A percentile compares a stretch with the other conserved stretches of the same genome.
Conservation (phyloP, 345 rosid genomes). For the Populus nigra region DNA sequence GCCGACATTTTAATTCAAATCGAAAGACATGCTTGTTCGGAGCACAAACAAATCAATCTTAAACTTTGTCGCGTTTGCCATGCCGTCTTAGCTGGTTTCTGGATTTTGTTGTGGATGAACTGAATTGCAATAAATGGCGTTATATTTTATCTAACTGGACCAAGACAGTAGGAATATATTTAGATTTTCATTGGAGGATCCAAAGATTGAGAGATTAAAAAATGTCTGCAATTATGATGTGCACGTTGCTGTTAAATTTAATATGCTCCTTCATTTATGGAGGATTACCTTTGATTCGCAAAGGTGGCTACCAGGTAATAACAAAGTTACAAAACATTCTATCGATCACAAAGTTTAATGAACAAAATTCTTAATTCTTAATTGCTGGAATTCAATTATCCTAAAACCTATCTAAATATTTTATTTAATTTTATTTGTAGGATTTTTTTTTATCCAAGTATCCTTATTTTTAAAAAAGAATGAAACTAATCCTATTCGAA, state of each 20-base stretch:
- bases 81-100: slow-evolving; percentile 3
- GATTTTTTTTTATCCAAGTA: too few relatives aligned
- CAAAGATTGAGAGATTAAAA: not conserved
- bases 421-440: too few relatives aligned
- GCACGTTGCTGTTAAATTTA: slow-evolving; percentile 27
- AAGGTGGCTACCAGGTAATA: not conserved
- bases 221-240: slow-evolving; percentile 29
- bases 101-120: not conserved
- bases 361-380: not conserved
- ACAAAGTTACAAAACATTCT: not conserved
- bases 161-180: slow-evolving; percentile 1
- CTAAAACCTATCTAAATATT: not conserved
- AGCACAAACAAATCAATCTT: slow-evolving; percentile 4
- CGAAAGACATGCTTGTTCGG: slow-evolving; percentile 1
- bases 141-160: not conserved
- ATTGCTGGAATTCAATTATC: not conserved
- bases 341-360: too few relatives aligned
- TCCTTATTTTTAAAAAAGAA: too few relatives aligned
- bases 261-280: not conserved
- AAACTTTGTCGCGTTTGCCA: slow-evolving; percentile 14
- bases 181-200: slow-evolving; percentile 5
- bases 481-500: too few relatives aligned
- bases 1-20: slow-evolving; percentile 24
- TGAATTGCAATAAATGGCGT: not conserved
- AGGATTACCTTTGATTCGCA: not conserved